Conservation (phyloP, 805 yeast species). For the Ogataea paradorogensis region DNA sequence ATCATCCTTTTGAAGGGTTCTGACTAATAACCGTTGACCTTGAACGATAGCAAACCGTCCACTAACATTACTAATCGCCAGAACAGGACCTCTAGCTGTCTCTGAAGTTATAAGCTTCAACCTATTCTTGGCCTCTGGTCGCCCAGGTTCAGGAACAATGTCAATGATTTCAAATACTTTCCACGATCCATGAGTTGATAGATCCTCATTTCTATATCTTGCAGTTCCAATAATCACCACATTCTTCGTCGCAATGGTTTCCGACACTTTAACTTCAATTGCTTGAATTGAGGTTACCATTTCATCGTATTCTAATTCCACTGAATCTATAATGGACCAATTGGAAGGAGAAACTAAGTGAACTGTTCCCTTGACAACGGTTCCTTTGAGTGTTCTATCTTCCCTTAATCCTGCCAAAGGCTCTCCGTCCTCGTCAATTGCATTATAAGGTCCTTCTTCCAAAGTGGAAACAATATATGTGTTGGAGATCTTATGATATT, state of each 20-base stretch:
- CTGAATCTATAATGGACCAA: slow-evolving; percentile 73
- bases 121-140: slow-evolving; percentile 78
- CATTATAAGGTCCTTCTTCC: slow-evolving; percentile 55
- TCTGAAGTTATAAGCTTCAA: slow-evolving; percentile 72
- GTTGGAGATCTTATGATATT: slow-evolving; percentile 66
- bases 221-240: slow-evolving; percentile 79
- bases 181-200: slow-evolving; percentile 75
- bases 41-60: slow-evolving; percentile 83
- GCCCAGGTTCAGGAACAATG: slow-evolving; percentile 85
- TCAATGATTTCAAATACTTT: slow-evolving; percentile 71
- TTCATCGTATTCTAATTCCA: slow-evolving; percentile 67
- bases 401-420: slow-evolving; percentile 54
- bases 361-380: slow-evolving; percentile 56
- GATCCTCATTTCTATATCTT: slow-evolving; percentile 71
- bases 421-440: slow-evolving; percentile 72
- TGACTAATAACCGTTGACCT: slow-evolving; percentile 75
- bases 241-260: slow-evolving; percentile 44
- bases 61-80: slow-evolving; percentile 71
- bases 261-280: slow-evolving; percentile 41
- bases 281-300: slow-evolving; percentile 56
- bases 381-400: slow-evolving; percentile 48
- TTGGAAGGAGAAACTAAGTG: slow-evolving; percentile 67
- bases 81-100: slow-evolving; percentile 78
- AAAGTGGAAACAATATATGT: slow-evolving; percentile 63
- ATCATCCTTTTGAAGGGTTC: slow-evolving; percentile 75